Conservation (phyloP, 2,329 filamentous ascomycete genomes). For the Claviceps digitariae region DNA sequence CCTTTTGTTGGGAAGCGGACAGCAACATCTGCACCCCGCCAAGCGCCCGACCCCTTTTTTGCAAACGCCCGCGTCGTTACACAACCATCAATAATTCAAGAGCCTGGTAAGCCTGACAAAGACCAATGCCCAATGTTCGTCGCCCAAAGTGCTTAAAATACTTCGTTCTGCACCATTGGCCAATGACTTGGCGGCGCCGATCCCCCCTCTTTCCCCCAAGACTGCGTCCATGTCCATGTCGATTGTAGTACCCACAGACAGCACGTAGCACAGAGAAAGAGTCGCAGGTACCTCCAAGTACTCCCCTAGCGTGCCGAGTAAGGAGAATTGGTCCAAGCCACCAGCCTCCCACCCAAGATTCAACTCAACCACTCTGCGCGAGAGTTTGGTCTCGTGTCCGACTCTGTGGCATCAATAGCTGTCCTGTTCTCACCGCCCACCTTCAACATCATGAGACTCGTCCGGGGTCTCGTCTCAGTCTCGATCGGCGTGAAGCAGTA, state of each 20-base stretch:
- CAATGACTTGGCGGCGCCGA: background rate
- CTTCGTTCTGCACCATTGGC: background rate
- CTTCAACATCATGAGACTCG: conserved; percentile 17
- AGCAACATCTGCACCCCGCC: background rate
- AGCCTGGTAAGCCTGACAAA: background rate
- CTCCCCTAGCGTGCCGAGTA: background rate
- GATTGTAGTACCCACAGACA: too few relatives aligned
- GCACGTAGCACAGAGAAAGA: background rate
- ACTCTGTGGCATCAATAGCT: background rate
- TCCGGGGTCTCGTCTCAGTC: conserved; percentile 13
- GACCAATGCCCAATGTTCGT: background rate
- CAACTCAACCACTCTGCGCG: background rate
- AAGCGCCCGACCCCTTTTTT: background rate
- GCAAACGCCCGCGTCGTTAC: background rate
- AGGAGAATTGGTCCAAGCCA: background rate
- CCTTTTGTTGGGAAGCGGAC: background rate
- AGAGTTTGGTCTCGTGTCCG: background rate
- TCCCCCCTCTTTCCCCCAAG: background rate
- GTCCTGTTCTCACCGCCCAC: background rate
- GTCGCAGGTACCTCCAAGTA: background rate
- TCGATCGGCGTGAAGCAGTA: conserved; percentile 16
- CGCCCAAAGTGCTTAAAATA: background rate
- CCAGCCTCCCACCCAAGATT: background rate
- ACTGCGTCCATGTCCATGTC: background rate
- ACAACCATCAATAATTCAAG: background rate